phyloP scores from a whole-genome alignment of 139 green algal genomes.

The Chloropicon primus region DNA sequence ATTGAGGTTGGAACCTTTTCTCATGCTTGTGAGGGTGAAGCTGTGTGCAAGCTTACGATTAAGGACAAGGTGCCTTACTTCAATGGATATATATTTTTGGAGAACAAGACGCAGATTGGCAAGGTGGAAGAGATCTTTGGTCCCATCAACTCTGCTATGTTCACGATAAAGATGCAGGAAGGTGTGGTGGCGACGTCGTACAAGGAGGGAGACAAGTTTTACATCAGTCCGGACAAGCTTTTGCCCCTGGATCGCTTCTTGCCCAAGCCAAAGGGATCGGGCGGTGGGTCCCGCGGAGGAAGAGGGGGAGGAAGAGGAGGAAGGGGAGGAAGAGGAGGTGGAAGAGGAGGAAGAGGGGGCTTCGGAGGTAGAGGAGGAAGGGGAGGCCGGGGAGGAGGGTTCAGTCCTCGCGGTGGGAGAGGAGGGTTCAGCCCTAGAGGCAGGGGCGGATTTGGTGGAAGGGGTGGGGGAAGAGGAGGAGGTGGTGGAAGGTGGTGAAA shows the following conservation, averaged over 20 bases:
- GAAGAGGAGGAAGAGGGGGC: slow-evolving; percentile 14
- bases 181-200: slow-evolving; percentile 87
- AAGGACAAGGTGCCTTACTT: slow-evolving; percentile 98
- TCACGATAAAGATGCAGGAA: slow-evolving; percentile 94
- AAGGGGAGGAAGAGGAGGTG: slow-evolving; percentile 18
- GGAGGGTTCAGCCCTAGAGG: neutral
- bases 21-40: slow-evolving; percentile 95
- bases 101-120: slow-evolving; percentile 93
- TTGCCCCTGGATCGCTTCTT: slow-evolving; percentile 78
- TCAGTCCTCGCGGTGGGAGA: slow-evolving; percentile 14
- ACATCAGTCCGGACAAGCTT: slow-evolving; percentile 82
- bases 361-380: slow-evolving; percentile 13
- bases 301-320: slow-evolving; percentile 18
- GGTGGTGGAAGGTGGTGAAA: neutral
- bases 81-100: slow-evolving; percentile 93
- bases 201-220: slow-evolving; percentile 86
- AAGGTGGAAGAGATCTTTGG: slow-evolving; percentile 99
- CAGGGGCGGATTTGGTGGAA: slow-evolving; percentile 13
- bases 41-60: slow-evolving; percentile 80
- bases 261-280: slow-evolving; percentile 54
- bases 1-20: slow-evolving; percentile 70
- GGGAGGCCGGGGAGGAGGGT: neutral
- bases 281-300: too few species aligned
- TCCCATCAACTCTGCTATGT: slow-evolving; percentile 62
- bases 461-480: neutral